phyloP scores from a whole-genome alignment of 768 basidiomycete species.

The Symmetrospora coprosmae region DNA sequence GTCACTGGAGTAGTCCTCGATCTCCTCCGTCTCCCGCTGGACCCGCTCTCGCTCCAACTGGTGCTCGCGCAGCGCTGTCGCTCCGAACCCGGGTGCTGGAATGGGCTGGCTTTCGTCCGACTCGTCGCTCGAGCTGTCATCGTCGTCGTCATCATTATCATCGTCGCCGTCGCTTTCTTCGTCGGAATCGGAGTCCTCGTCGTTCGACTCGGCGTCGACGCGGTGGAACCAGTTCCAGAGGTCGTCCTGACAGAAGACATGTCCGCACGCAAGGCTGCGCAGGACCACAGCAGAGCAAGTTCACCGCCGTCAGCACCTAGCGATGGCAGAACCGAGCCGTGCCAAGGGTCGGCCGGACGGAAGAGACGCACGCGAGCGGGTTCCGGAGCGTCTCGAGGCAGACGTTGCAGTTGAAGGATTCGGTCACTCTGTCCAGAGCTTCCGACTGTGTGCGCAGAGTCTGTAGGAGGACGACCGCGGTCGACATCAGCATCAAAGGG shows the following conservation, averaged over 20 bases:
- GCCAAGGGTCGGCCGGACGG: too few relatives aligned
- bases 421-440: not conserved
- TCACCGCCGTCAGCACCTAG: not conserved
- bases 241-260: slow-evolving; percentile 16
- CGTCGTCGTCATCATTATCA: not conserved
- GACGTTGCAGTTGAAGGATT: slow-evolving; percentile 10
- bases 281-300: not conserved
- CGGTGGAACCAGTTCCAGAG: slow-evolving; percentile 22
- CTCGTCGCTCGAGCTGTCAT: not conserved
- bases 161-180: not conserved
- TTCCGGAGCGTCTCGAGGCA: slow-evolving; percentile 12
- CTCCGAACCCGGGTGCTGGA: not conserved
- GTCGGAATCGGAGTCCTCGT: not conserved
- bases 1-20: too few relatives aligned
- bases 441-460: not conserved
- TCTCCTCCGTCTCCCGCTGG: not conserved
- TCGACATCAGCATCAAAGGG: not conserved
- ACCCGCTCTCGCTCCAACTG: not conserved
- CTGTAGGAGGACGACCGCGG: not conserved
- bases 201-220: not conserved
- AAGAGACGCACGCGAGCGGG: slow-evolving; percentile 6
- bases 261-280: slow-evolving; percentile 6
- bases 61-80: not conserved
- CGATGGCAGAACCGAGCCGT: not conserved
- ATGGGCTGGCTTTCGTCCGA: not conserved